Conservation (phyloP, 345 rosid genomes). For the Pistacia integerrima region DNA sequence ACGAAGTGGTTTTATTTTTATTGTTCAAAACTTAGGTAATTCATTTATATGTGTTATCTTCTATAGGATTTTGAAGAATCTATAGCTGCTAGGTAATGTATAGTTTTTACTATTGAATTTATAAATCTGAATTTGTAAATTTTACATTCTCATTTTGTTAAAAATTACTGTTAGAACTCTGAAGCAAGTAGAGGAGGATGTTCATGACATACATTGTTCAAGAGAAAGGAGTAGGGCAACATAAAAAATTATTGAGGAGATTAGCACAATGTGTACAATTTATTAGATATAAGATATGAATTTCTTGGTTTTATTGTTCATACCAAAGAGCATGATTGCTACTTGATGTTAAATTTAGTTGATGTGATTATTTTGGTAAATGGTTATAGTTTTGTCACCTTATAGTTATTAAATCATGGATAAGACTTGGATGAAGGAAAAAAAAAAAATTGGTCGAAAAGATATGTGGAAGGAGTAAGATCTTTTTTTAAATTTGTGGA, state of each 20-base stretch:
- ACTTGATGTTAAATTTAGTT: not conserved
- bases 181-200: slow-evolving; percentile 27
- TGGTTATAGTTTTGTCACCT: too few species aligned
- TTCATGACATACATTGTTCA: slow-evolving; percentile 61
- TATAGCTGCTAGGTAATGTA: slow-evolving; percentile 42
- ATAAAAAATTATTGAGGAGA: slow-evolving; percentile 56
- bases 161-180: slow-evolving; percentile 27
- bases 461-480: too few species aligned
- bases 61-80: slow-evolving; percentile 42
- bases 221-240: slow-evolving; percentile 66
- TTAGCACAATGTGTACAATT: slow-evolving; percentile 15
- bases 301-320: slow-evolving; percentile 9
- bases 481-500: too few species aligned
- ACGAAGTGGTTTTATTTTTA: too few species aligned
- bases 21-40: not conserved
- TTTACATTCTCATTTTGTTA: too few species aligned
- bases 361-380: too few species aligned
- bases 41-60: slow-evolving; percentile 9
- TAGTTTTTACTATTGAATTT: not conserved
- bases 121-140: not conserved
- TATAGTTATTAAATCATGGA: too few species aligned
- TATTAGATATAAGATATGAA: not conserved
- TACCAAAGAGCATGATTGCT: slow-evolving; percentile 13
- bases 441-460: too few species aligned
- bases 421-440: too few species aligned